Evolutionary conservation across 768 basidiomycete genomes (phyloP).

Genomic region (Paxillus rubicundulus): DNA sequence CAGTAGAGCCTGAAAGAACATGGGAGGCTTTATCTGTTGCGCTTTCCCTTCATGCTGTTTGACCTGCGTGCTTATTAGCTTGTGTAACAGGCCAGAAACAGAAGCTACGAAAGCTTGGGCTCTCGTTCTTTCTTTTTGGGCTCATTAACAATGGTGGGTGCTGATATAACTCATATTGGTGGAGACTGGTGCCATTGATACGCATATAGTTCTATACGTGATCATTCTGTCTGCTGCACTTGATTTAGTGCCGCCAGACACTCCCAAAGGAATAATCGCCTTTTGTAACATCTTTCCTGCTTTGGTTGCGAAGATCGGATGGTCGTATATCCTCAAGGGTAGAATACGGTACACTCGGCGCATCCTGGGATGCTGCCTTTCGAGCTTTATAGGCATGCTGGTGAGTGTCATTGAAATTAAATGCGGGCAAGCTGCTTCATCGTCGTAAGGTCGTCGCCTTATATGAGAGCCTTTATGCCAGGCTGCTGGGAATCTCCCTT

Average conservation of each 20-base stretch:
- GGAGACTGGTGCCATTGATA: neutral
- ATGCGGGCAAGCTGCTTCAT: neutral
- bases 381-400: slow-evolving; percentile 84
- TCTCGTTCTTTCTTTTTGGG: slow-evolving; percentile 89
- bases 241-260: slow-evolving; percentile 87
- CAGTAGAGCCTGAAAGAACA: slow-evolving; percentile 4
- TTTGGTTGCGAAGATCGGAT: slow-evolving; percentile 81
- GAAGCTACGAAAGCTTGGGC: slow-evolving; percentile 38
- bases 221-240: slow-evolving; percentile 95
- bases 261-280: slow-evolving; percentile 91
- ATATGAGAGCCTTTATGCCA: slow-evolving; percentile 60
- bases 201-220: slow-evolving; percentile 77
- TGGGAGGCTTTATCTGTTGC: slow-evolving; percentile 21
- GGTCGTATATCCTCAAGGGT: slow-evolving; percentile 90
- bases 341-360: slow-evolving; percentile 77
- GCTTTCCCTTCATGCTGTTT: slow-evolving; percentile 3
- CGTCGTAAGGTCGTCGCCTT: slow-evolving; percentile 66
- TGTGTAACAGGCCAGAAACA: slow-evolving; percentile 18
- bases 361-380: slow-evolving; percentile 66
- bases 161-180: neutral
- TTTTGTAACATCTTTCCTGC: slow-evolving; percentile 95
- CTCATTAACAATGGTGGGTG: slow-evolving; percentile 83
- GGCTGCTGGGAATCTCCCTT: slow-evolving; percentile 76
- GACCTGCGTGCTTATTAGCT: slow-evolving; percentile 16
- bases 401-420: slow-evolving; percentile 43